These are phyloP conservation scores for Alternaria burnsii DNA, from an alignment of 2,329 filamentous ascomycete genomes.

Conservation along the genomic window DNA sequence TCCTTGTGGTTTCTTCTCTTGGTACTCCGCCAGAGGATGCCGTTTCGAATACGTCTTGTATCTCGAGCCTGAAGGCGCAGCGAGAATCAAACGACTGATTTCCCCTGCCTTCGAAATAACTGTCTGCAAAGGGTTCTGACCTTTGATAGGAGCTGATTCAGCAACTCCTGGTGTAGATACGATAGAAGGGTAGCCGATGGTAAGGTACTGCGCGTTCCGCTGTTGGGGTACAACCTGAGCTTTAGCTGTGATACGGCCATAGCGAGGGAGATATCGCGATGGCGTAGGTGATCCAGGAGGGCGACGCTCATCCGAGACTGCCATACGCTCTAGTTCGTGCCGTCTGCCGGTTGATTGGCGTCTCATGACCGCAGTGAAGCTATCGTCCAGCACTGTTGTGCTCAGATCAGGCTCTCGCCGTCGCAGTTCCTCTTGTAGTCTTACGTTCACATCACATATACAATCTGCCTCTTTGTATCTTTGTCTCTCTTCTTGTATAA, in stretches of 20 bases:
- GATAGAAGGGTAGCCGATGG: background rate
- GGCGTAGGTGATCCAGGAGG: background rate
- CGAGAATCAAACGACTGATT: conserved; percentile 24
- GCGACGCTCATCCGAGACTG: background rate
- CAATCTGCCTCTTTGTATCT: background rate
- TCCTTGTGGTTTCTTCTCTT: background rate
- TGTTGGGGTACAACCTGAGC: background rate
- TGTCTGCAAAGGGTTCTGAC: background rate
- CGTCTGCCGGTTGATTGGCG: background rate
- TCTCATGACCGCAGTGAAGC: background rate
- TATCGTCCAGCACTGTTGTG: background rate
- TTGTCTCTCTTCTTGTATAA: background rate
- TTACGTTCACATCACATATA: background rate
- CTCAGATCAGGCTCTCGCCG: background rate
- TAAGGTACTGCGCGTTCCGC: background rate
- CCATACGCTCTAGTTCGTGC: background rate
- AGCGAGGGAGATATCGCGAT: background rate
- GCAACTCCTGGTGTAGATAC: background rate
- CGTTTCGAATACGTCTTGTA: conserved; percentile 21
- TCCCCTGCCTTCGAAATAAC: conserved; percentile 11
- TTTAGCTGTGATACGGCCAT: background rate
- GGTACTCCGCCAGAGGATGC: background rate
- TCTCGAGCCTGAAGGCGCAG: conserved; percentile 17
- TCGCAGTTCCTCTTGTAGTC: background rate
- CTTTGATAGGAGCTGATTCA: background rate